Evolutionary conservation across 2,329 filamentous ascomycete species (phyloP).

Genomic region (Elsinoe fawcettii): DNA sequence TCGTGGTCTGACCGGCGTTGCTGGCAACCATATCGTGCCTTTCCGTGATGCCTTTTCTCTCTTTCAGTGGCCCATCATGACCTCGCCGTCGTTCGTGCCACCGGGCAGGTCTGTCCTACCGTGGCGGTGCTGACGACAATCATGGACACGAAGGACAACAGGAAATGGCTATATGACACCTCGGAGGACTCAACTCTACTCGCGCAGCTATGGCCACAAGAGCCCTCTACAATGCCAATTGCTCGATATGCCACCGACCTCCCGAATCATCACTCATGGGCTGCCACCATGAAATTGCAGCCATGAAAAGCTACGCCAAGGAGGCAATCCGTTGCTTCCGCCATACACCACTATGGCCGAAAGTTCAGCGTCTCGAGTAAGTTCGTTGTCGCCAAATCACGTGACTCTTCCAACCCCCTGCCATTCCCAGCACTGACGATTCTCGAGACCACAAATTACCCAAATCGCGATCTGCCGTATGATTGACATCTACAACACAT

Average conservation of each 20-base stretch:
- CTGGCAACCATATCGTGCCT: background rate
- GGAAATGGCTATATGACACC: background rate
- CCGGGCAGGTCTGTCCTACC: constrained; percentile 8
- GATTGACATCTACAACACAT: background rate
- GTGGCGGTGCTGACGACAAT: background rate
- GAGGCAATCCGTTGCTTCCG: background rate
- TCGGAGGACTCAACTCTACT: background rate
- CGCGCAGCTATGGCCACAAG: background rate
- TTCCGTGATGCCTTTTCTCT: background rate
- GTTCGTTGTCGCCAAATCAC: background rate
- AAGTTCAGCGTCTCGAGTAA: background rate
- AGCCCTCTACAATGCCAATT: background rate
- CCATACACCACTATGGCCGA: background rate
- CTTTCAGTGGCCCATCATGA: background rate
- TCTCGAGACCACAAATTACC: background rate
- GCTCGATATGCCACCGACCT: background rate
- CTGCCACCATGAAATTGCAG: constrained; percentile 3
- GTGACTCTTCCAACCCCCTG: background rate
- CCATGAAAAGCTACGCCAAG: background rate
- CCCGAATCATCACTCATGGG: background rate
- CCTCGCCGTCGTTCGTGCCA: constrained; percentile 2
- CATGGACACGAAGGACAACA: background rate
- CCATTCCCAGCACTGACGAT: background rate
- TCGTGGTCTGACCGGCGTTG: background rate
- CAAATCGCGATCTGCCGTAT: background rate